phyloP scores from a whole-genome alignment of 371 early-diverging fungal species.

The Lichtheimia hyalospora region DNA sequence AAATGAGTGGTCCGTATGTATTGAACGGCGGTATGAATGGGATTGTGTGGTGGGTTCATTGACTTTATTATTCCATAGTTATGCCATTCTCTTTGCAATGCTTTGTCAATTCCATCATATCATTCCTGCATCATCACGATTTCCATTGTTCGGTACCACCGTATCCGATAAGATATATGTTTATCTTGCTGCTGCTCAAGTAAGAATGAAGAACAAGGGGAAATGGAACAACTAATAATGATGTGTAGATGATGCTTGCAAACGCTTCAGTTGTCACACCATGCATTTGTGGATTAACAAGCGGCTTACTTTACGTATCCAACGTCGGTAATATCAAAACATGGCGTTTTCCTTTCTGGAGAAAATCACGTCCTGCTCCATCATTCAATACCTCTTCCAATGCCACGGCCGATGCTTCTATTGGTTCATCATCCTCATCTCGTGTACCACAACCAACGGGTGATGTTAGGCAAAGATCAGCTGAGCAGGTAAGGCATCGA shows the following conservation, averaged over 20 bases:
- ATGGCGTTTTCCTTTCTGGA: slow-evolving; percentile 59
- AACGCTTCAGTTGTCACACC: slow-evolving; percentile 30
- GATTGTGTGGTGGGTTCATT: neutral
- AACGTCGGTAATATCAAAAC: slow-evolving; percentile 55
- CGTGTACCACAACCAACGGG: neutral
- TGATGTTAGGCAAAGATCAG: neutral
- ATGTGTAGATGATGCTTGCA: slow-evolving; percentile 1
- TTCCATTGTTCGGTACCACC: slow-evolving; percentile 61
- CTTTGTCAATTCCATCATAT: slow-evolving; percentile 59
- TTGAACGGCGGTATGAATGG: slow-evolving; percentile 26
- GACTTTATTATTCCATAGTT: slow-evolving; percentile 20
- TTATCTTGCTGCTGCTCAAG: slow-evolving; percentile 62
- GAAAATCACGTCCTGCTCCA: slow-evolving; percentile 10
- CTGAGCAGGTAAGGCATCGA: neutral
- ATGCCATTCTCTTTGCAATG: slow-evolving; percentile 62
- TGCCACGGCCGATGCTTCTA: slow-evolving; percentile 39
- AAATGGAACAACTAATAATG: neutral
- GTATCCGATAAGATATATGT: slow-evolving; percentile 65
- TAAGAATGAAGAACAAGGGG: slow-evolving; percentile 15
- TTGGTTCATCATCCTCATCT: slow-evolving; percentile 21
- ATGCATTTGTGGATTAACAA: slow-evolving; percentile 56
- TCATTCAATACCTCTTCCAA: slow-evolving; percentile 18
- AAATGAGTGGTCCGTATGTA: slow-evolving; percentile 67
- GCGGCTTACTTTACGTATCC: slow-evolving; percentile 61
- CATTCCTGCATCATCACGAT: slow-evolving; percentile 62